These are phyloP conservation scores for Calonectria ilicicola DNA, from an alignment of 2,329 filamentous ascomycete species.

Conservation along the genomic window DNA sequence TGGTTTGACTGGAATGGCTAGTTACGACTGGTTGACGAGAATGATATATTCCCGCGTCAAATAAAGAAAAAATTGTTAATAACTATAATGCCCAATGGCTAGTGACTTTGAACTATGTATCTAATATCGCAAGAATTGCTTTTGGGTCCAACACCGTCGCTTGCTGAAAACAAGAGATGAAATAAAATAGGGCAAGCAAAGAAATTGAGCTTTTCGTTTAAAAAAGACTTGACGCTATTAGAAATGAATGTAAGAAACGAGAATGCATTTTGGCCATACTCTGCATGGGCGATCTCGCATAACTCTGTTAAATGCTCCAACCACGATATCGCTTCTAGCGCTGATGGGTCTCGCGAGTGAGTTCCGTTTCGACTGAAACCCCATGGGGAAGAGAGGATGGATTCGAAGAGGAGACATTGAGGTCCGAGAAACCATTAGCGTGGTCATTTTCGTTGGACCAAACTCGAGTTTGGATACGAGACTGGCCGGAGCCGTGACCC, in stretches of 20 bases:
- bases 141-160: neutral
- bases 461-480: slow-evolving; percentile 41
- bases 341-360: slow-evolving; percentile 39
- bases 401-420: slow-evolving; percentile 14
- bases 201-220: neutral
- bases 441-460: slow-evolving; percentile 42
- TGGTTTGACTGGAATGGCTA: slow-evolving; percentile 15
- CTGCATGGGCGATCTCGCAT: neutral
- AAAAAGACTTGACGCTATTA: neutral
- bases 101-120: neutral
- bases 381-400: slow-evolving; percentile 20
- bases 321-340: slow-evolving; percentile 36
- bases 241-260: neutral
- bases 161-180: neutral
- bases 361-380: slow-evolving; percentile 41
- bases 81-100: neutral
- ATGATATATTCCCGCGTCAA: neutral
- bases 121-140: neutral
- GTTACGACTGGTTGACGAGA: slow-evolving; percentile 3
- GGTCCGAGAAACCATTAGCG: slow-evolving; percentile 7
- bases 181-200: neutral
- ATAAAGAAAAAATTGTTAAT: slow-evolving; percentile 1
- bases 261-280: neutral
- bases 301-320: slow-evolving; percentile 19
- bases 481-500: slow-evolving; percentile 20